phyloP scores from a whole-genome alignment of 2,329 filamentous ascomycete genomes.

The Pseudogymnoascus sp. region DNA sequence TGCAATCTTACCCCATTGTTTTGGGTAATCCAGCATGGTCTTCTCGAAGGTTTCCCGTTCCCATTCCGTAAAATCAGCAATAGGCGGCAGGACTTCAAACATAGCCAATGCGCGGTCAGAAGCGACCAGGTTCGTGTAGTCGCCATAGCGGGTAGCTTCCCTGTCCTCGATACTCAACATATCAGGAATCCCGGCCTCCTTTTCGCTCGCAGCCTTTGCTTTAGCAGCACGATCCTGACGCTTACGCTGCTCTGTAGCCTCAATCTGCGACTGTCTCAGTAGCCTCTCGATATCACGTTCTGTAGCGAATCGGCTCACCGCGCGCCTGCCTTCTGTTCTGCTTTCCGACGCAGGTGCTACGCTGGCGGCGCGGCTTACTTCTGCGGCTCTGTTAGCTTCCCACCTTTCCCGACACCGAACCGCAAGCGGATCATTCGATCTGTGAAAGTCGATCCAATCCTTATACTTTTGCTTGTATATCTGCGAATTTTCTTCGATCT shows the following conservation, averaged over 20 bases:
- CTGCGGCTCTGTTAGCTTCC: slow-evolving; percentile 20
- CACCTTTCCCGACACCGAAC: slow-evolving; percentile 26
- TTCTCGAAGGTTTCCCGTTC: slow-evolving; percentile 67
- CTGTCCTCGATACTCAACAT: slow-evolving; percentile 61
- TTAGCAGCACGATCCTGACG: slow-evolving; percentile 57
- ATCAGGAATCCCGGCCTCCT: slow-evolving; percentile 66
- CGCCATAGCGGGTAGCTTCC: slow-evolving; percentile 51
- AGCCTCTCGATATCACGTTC: slow-evolving; percentile 68
- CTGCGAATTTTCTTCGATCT: slow-evolving; percentile 22
- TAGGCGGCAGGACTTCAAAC: slow-evolving; percentile 65
- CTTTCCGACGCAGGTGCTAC: slow-evolving; percentile 18
- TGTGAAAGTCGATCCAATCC: slow-evolving; percentile 22
- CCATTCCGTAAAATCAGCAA: slow-evolving; percentile 67
- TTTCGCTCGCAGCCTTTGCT: slow-evolving; percentile 66
- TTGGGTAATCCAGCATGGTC: slow-evolving; percentile 66
- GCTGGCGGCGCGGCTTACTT: slow-evolving; percentile 22
- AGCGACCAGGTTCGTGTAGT: slow-evolving; percentile 58
- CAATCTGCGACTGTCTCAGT: slow-evolving; percentile 62
- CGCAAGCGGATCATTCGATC: slow-evolving; percentile 23
- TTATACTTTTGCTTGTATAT: slow-evolving; percentile 21
- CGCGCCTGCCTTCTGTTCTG: slow-evolving; percentile 46
- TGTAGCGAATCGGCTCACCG: slow-evolving; percentile 53
- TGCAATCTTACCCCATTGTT: slow-evolving; percentile 76
- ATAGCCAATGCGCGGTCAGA: slow-evolving; percentile 60
- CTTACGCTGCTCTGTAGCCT: slow-evolving; percentile 64